Evolutionary conservation across 352 stramenopile genomes (phyloP), one percentile per base, ranked within the genome.

Genomic region (Globisporangium irregulare): DNA sequence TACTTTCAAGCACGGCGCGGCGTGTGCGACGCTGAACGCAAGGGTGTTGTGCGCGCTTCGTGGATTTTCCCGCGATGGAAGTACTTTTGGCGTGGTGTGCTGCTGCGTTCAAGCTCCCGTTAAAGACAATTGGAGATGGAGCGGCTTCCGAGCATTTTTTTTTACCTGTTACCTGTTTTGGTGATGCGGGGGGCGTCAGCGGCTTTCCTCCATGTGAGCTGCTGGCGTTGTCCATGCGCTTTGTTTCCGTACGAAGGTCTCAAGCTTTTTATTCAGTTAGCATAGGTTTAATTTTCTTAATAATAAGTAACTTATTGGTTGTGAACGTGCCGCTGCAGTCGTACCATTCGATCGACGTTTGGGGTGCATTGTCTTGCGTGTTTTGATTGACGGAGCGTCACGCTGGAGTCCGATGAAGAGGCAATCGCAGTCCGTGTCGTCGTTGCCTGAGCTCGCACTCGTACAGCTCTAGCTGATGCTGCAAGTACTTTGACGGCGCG

Each of bases 391-490:
- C 29, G 24, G 12, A 57, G 14, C 14, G 59, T 65, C 48, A 57
- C 14, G 3, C 25, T 57, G 59, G 41, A 27, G 20, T 20, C 29
- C 29, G 20, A 32, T 67, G 62, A 32, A 67, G 41, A 7, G 25
- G 62, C 20, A 67, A 43, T 15, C 62, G 48, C 41, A 38, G 22
- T 60, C 62, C 48, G 6, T 32, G 20, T n/a, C 48, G 60, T n/a
- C 41, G 53, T 8, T 20, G 43, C 2, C 27, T 27, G 14, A 68
- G 48, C 15, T 57, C 55, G 9, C 24, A 10, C 9, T 68, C 64
- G 25, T 69, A 77, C 7, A 24, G 54, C 7, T 59, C 46, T 25
- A 77, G 54, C 41, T 57, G 59, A 59, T 71, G 60, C 54, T 72
- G 32, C 5, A 77, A 51, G 22, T 65, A 69, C 22, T 50, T 56